Evolutionary conservation across 306 rosid genomes (phyloP).

Genomic region (Delonix regia): DNA sequence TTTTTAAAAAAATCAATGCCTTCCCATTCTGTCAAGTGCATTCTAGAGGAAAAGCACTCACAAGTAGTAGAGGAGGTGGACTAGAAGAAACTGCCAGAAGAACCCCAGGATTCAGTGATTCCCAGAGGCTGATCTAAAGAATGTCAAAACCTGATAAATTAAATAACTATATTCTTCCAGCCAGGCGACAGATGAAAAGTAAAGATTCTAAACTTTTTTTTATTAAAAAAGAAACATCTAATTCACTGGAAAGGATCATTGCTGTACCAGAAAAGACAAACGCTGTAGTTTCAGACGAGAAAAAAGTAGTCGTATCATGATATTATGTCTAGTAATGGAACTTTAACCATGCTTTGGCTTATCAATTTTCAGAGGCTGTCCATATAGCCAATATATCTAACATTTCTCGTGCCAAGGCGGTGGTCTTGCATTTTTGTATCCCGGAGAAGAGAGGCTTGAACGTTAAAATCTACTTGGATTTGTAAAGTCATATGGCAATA

Average conservation of each 20-base stretch:
- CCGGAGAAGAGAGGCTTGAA: too few species aligned
- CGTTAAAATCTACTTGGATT: background rate
- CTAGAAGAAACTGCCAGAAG: too few species aligned
- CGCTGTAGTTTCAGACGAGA: background rate
- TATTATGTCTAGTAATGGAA: too few species aligned
- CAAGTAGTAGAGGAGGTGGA: constrained; percentile 47
- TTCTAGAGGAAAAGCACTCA: constrained; percentile 82
- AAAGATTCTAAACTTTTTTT: constrained; percentile 34
- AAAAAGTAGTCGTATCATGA: background rate
- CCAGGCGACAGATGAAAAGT: constrained; percentile 70
- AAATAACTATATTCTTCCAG: constrained; percentile 69
- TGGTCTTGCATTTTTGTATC: too few species aligned
- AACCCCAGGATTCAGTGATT: constrained; percentile 45
- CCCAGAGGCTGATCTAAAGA: background rate
- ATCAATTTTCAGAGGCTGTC: constrained; percentile 60
- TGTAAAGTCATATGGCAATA: background rate
- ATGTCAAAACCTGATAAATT: constrained; percentile 57
- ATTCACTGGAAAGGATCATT: constrained; percentile 50
- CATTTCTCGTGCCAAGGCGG: constrained; percentile 53
- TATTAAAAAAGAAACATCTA: constrained; percentile 28
- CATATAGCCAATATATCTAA: constrained; percentile 77
- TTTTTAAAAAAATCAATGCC: constrained; percentile 65
- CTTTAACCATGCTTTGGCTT: background rate
- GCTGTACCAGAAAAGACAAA: constrained; percentile 69
- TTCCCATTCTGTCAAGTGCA: constrained; percentile 62